Evolutionary conservation across 768 basidiomycete genomes (phyloP), one percentile per base, ranked within the genome.

Genomic region (Russula ochroleuca): DNA sequence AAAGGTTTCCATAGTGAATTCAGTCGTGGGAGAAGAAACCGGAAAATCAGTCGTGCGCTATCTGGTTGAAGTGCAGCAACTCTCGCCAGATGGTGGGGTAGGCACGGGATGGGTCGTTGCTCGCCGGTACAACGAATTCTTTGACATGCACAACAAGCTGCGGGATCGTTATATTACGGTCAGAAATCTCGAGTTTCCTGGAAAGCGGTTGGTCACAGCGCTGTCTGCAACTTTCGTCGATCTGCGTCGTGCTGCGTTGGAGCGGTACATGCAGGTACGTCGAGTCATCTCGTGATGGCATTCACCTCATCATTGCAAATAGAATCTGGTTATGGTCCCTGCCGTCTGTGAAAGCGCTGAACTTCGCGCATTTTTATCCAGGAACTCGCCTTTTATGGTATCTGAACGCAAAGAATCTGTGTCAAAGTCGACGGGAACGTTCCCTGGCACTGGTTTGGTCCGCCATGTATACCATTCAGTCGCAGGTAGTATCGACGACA

Each of bases 401-500:
- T 78, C 84, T 1, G 81, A 82, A 52, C 65, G 76, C 10, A 58
- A 55, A n/a, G 68, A 64, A 14, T 49, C 74, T 1, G 64, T 70
- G 2, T 62, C 77, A 13, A 83, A 86, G 72, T 71, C 76, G 13
- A 68, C 78, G 6, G 73, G 76, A 15, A 71, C 78, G 0, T 86
- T 88, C 69, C 85, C 87, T 21, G 87, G 88, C 8, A 84, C 84
- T 15, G 86, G 85, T 61, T 80, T 97, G 41, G 91, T 98, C 58
- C 87, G 87, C 59, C 88, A 86, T 25, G 83, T 99, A 62, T 98
- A 96, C 72, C 86, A 88, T 35, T 92, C 93, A 28, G 91, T 99
- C 51, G 85, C 96, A 6, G 91, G 92, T 67, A 94, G 94, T 72
- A 87, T 98, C 70, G 97, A 99, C 73, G 97, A 98, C 74, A 92